Conservation (phyloP, 371 early-diverging fungal genomes). For the Catenaria anguillulae region DNA sequence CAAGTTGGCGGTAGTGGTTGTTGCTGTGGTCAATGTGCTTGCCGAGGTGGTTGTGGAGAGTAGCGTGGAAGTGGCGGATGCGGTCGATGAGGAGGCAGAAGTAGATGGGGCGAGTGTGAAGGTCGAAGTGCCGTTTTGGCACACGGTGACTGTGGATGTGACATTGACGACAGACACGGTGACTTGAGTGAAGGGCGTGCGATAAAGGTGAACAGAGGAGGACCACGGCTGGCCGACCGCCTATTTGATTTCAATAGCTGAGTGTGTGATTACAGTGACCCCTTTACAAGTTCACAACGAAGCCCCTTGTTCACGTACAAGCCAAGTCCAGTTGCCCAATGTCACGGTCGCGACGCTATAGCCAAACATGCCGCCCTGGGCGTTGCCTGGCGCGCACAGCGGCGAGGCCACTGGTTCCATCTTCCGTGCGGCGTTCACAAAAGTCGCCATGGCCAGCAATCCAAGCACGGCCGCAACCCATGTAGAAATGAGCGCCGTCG, state of each 20-base stretch:
- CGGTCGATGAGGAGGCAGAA: neutral
- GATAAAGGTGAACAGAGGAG: neutral
- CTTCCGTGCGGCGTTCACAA: neutral
- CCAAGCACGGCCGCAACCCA: too few species aligned
- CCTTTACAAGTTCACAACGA: too few species aligned
- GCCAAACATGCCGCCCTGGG: conserved; percentile 4
- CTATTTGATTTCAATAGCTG: neutral
- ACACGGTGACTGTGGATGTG: neutral
- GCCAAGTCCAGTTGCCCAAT: neutral
- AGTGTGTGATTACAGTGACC: too few species aligned
- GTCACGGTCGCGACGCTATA: neutral
- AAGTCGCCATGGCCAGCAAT: too few species aligned
- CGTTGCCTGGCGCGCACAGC: neutral
- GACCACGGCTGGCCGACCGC: conserved; percentile 3
- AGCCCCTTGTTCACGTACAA: neutral
- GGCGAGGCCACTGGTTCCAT: neutral
- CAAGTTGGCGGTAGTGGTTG: neutral
- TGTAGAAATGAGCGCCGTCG: too few species aligned
- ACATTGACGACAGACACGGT: neutral
- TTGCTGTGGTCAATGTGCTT: neutral
- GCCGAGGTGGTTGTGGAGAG: neutral
- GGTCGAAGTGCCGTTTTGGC: neutral
- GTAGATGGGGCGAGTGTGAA: neutral
- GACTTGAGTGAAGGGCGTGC: neutral
- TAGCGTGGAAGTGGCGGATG: too few species aligned